Evolutionary conservation across 257 asterid genomes (phyloP).

Genomic region (Solanum lycopersicoides): DNA sequence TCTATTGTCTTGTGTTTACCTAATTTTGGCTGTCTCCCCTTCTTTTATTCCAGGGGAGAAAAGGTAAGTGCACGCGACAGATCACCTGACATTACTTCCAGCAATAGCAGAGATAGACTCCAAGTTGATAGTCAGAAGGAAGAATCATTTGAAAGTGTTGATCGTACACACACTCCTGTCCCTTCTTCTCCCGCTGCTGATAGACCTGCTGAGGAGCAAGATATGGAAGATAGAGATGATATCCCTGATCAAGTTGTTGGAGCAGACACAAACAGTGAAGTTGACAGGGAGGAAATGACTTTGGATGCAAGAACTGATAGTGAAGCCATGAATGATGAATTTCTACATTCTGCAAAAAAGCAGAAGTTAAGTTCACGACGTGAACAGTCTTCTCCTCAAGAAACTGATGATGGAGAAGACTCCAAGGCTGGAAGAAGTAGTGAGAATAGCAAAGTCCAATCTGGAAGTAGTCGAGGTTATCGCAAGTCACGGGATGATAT

Average conservation of each 20-base stretch:
- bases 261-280: constrained; percentile 31
- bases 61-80: constrained; percentile 29
- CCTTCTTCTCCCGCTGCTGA: constrained; percentile 30
- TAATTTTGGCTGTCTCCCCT: neutral
- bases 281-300: constrained; percentile 31
- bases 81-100: constrained; percentile 31
- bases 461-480: constrained; percentile 63
- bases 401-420: constrained; percentile 51
- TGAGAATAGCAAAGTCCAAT: constrained; percentile 66
- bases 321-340: constrained; percentile 28
- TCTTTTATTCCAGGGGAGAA: constrained; percentile 27
- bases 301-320: constrained; percentile 22
- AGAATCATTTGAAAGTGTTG: constrained; percentile 35
- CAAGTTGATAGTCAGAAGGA: constrained; percentile 22
- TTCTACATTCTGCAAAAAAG: constrained; percentile 21
- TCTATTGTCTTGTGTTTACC: neutral
- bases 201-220: constrained; percentile 38
- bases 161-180: constrained; percentile 31
- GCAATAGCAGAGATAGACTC: constrained; percentile 25
- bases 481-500: constrained; percentile 34
- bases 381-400: constrained; percentile 38
- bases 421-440: constrained; percentile 57
- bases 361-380: constrained; percentile 28
- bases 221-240: constrained; percentile 26
- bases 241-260: constrained; percentile 25